phyloP scores from a whole-genome alignment of 768 basidiomycete species.

The Russula sp. region DNA sequence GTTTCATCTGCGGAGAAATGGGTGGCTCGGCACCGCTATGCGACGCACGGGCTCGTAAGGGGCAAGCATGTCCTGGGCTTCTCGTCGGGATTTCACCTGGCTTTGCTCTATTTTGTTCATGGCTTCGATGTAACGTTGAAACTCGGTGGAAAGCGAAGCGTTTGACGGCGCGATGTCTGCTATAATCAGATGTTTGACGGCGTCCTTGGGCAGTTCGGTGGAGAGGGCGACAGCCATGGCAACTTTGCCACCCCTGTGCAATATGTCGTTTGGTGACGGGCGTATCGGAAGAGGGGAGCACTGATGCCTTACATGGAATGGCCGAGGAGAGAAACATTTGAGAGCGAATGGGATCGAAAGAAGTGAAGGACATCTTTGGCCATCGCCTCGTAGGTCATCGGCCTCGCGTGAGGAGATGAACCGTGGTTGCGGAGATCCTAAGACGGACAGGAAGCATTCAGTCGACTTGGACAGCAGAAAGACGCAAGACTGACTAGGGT shows the following conservation, averaged over 20 bases:
- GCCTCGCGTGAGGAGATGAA: conserved; percentile 61
- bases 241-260: conserved; percentile 75
- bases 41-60: conserved; percentile 52
- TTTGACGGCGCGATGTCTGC: conserved; percentile 77
- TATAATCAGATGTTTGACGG: conserved; percentile 55
- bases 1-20: background rate
- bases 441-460: background rate
- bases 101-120: conserved; percentile 69
- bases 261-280: background rate
- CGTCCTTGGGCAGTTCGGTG: conserved; percentile 33
- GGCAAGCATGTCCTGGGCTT: conserved; percentile 59
- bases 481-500: conserved; percentile 43
- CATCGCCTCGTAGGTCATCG: conserved; percentile 75
- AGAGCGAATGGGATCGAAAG: conserved; percentile 44
- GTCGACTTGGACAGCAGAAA: background rate
- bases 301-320: conserved; percentile 71
- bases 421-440: conserved; percentile 92
- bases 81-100: conserved; percentile 51
- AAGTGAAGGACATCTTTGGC: conserved; percentile 71
- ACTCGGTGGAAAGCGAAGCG: conserved; percentile 53
- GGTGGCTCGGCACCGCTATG: background rate
- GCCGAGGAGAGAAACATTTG: conserved; percentile 67
- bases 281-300: no score
- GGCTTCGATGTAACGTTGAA: conserved; percentile 53
- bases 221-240: conserved; percentile 64